Percentiles rank a stretch among this genome's conserved stretches.
Conservation (phyloP, 129 eudicot genomes). For the carrot (Daucus carota) region DH1_v3.0 NC_030381.2:3379501-3380000, state of each 20-base stretch:
- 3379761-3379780: neutral
- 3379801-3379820: neutral
- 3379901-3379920: no score
- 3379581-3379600: neutral
- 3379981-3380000: no score
- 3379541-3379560: neutral
- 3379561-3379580: neutral
- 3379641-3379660: neutral
- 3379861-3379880: no score
- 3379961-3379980: no score
- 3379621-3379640: neutral
- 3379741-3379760: no score
- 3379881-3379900: no score
- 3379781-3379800: neutral
- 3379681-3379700: neutral
- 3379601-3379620: neutral
- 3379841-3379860: neutral
- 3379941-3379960: no score
- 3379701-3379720: neutral
- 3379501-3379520: constrained; percentile 47
- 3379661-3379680: neutral
- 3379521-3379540: neutral
- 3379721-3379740: no score
- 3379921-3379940: no score
- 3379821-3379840: neutral